A percentile compares a stretch with the other conserved stretches of the same genome.
These are phyloP conservation scores for Podospora bellae-mahoneyi DNA, from an alignment of 495 filamentous ascomycete genomes.

Conservation along the genomic window DNA sequence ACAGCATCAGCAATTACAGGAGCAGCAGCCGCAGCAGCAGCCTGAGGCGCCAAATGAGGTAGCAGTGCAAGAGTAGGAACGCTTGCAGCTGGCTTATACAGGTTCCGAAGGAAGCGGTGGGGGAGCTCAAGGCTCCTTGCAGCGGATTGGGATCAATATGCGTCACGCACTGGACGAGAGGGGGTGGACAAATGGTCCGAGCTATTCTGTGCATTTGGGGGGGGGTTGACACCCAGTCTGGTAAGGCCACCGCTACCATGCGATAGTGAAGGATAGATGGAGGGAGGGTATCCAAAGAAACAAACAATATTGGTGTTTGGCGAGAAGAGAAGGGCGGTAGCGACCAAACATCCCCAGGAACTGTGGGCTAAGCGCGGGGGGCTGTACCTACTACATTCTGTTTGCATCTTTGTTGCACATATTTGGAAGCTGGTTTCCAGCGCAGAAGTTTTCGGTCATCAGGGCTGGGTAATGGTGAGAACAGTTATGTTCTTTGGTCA, in stretches of 20 bases:
- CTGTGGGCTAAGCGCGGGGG: too few species aligned
- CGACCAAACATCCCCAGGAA: too few species aligned
- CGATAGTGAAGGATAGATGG: too few species aligned
- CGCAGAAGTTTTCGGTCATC: background rate
- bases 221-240: background rate
- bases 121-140: background rate
- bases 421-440: background rate
- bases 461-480: background rate
- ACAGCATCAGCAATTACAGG: background rate
- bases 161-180: background rate
- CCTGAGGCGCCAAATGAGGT: background rate
- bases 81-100: background rate
- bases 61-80: conserved; percentile 3
- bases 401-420: background rate
- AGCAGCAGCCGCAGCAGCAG: conserved; percentile 8
- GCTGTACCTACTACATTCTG: background rate
- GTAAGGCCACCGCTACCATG: too few species aligned
- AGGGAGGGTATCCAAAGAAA: too few species aligned
- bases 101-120: background rate
- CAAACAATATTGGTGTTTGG: too few species aligned
- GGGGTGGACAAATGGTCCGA: background rate
- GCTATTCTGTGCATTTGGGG: background rate
- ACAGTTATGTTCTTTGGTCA: background rate
- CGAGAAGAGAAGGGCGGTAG: too few species aligned
- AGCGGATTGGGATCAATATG: background rate